Conservation (phyloP, 306 rosid genomes). For the Glycine tomentella region DNA sequence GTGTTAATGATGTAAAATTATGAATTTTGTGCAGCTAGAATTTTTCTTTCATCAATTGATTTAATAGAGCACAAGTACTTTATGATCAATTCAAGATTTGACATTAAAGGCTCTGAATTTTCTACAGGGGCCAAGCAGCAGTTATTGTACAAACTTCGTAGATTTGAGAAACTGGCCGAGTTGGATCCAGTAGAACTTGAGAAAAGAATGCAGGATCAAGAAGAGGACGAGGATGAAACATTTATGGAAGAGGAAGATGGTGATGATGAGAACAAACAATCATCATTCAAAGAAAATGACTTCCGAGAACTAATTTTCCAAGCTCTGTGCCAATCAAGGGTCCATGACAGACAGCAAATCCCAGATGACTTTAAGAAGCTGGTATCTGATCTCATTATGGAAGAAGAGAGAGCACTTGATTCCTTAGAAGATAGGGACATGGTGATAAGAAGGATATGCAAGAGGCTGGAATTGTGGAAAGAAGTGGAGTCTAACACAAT, state of each 20-base stretch:
- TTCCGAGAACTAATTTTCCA: constrained; percentile 49
- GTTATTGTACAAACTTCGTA: constrained; percentile 78
- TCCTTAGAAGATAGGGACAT: constrained; percentile 48
- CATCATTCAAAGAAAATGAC: constrained; percentile 45
- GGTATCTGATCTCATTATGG: constrained; percentile 69
- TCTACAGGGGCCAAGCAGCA: constrained; percentile 83
- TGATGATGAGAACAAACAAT: constrained; percentile 39
- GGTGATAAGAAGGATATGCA: constrained; percentile 54
- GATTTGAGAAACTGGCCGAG: constrained; percentile 90
- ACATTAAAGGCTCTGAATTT: constrained; percentile 30
- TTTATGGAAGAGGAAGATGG: constrained; percentile 46
- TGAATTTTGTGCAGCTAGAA: no score
- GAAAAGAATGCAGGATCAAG: constrained; percentile 68
- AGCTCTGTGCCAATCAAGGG: constrained; percentile 44
- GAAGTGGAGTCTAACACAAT: constrained; percentile 75
- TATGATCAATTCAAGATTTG: constrained; percentile 26
- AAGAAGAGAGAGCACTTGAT: constrained; percentile 58
- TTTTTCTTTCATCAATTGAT: not conserved
- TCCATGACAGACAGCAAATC: constrained; percentile 40
- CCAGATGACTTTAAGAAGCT: constrained; percentile 68
- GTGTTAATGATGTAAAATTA: not conserved
- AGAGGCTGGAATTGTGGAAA: constrained; percentile 81
- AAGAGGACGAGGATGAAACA: constrained; percentile 50
- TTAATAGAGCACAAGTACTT: not conserved
- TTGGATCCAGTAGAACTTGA: constrained; percentile 88